These are phyloP conservation scores for Sporothrix euskadiensis DNA, from an alignment of 2,329 filamentous ascomycete genomes.

Conservation along the genomic window DNA sequence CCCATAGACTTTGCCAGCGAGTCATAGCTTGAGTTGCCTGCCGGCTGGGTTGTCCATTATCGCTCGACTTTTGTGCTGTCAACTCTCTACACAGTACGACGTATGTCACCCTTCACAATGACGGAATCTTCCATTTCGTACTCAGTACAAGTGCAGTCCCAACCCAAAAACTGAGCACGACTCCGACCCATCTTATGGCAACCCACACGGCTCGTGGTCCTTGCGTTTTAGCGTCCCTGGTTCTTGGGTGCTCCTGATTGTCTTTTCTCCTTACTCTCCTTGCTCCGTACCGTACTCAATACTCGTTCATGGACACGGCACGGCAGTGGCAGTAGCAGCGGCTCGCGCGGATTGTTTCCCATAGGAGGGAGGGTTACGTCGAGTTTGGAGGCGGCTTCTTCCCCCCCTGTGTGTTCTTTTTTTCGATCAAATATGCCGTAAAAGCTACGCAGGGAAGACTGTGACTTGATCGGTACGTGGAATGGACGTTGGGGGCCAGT, in stretches of 20 bases:
- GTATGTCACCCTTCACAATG: background rate
- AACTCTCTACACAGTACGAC: too few relatives aligned
- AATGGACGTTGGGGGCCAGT: slow-evolving; percentile 12
- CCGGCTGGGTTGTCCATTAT: background rate
- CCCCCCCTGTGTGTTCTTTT: background rate
- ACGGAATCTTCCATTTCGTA: slow-evolving; percentile 10
- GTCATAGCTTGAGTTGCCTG: background rate
- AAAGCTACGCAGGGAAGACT: background rate
- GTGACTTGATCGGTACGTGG: background rate
- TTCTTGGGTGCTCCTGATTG: background rate
- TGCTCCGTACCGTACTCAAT: background rate
- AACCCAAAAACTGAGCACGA: background rate
- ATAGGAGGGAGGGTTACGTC: background rate
- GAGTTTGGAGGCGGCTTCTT: background rate
- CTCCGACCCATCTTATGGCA: background rate
- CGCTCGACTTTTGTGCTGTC: background rate
- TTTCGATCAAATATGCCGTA: background rate
- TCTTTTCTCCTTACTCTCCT: background rate
- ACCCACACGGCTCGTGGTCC: slow-evolving; percentile 21
- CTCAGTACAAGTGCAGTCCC: background rate
- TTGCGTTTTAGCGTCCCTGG: background rate
- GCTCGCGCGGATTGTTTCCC: background rate
- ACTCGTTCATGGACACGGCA: background rate
- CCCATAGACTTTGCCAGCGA: background rate
- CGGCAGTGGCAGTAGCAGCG: slow-evolving; percentile 7